Percentiles rank a stretch among this genome's conserved stretches.
Conservation (phyloP, 2,329 filamentous ascomycete genomes). For the Xylaria sp. region DNA sequence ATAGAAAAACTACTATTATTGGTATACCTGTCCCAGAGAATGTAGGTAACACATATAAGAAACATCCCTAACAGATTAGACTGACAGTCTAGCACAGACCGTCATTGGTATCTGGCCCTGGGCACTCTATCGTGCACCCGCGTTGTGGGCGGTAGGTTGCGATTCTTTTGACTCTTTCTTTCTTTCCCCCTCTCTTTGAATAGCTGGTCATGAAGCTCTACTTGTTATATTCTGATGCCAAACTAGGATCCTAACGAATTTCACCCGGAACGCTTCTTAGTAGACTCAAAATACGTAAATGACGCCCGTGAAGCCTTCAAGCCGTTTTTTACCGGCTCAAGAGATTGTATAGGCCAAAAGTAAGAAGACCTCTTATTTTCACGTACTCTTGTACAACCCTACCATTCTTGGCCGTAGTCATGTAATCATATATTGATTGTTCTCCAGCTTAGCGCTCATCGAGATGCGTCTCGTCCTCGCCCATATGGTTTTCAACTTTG, state of each 20-base stretch:
- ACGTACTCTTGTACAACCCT: neutral
- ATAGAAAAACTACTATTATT: slow-evolving; percentile 23
- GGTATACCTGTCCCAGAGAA: slow-evolving; percentile 31
- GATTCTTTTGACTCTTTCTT: neutral
- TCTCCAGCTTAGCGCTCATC: slow-evolving; percentile 9
- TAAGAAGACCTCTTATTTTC: neutral
- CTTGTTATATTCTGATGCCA: neutral
- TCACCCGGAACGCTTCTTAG: slow-evolving; percentile 5
- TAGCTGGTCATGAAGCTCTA: neutral
- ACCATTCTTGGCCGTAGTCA: neutral
- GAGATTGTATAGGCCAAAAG: slow-evolving; percentile 5
- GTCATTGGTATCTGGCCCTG: slow-evolving; percentile 32
- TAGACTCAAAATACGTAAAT: neutral
- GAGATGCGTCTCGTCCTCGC: slow-evolving; percentile 23
- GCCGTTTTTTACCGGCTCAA: slow-evolving; percentile 13
- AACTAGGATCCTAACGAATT: neutral
- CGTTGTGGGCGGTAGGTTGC: slow-evolving; percentile 27
- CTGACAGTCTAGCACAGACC: slow-evolving; percentile 22
- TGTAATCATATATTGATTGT: neutral
- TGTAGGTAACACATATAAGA: slow-evolving; percentile 1
- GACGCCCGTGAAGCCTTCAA: neutral
- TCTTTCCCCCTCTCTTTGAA: no score
- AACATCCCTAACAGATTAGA: neutral
- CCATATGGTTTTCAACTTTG: slow-evolving; percentile 12
- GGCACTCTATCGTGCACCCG: slow-evolving; percentile 29